Evolutionary conservation across 2,329 filamentous ascomycete genomes (phyloP), one percentile per base, ranked within the genome.

Genomic region (Cephalotrichum gorgonifer): DNA sequence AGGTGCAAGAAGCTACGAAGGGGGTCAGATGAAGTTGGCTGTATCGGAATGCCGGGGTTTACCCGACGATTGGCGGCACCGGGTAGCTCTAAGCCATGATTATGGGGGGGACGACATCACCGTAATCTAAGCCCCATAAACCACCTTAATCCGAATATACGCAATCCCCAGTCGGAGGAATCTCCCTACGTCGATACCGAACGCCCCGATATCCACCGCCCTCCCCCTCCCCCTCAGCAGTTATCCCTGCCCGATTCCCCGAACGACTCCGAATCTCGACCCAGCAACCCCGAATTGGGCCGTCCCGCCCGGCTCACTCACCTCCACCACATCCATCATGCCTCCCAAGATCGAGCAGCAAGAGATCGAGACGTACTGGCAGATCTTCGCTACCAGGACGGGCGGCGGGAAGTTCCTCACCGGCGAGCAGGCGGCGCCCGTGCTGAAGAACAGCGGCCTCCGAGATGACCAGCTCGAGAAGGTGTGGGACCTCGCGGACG

Each of bases 401-500:
- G 78, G 78, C 60, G 78, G 77, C 55, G 74, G 73, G 54, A 73
- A 80, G 62, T 79, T 68, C 57, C 65, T 81, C 26, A 81, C 76
- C 7, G 78, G 78, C 60, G 78, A 81, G 59, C 74, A 78, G 58
- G 78, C 78, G 23, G 78, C 77, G 44, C 78, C 78, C 12, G 75
- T 81, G 39, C 71, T 81, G 48, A 81, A 81, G 66, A 81, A 81
- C 68, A 80, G 76, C 55, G 78, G 78, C 12, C 65, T 81, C 53
- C 73, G 75, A 50, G 78, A 81, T 60, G 75, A 77, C 61, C 91
- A 98, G 70, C 83, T 98, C n/a, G 93, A 97, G 71, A 80, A 83
- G 58, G 88, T 98, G 54, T 98, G 93, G 93, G 93, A 98, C 62
- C 76, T 98, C 54, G 88, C 93, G 51, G 93, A 98, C 64, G 88